These are phyloP conservation scores for Alternaria rosae DNA, from an alignment of 2,329 filamentous ascomycete genomes.

Conservation along the genomic window DNA sequence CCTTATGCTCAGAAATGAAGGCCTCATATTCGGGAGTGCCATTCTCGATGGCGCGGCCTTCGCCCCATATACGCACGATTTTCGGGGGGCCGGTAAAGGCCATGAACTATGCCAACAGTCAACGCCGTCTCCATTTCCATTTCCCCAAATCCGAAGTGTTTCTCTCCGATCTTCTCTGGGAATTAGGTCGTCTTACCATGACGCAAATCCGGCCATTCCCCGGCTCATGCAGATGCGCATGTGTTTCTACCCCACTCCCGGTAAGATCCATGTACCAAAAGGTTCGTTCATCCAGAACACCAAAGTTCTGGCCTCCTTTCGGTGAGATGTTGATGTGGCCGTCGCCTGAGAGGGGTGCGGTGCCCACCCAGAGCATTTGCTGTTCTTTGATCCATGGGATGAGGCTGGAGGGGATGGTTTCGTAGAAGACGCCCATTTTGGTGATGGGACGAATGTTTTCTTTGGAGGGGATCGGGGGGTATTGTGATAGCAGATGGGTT, in stretches of 20 bases:
- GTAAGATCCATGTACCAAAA: conserved; percentile 58
- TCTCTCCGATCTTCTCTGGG: no score
- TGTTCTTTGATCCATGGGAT: conserved; percentile 55
- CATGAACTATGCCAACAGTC: conserved; percentile 43
- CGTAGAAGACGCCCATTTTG: conserved; percentile 54
- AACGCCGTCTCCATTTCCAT: no score
- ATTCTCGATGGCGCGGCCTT: conserved; percentile 49
- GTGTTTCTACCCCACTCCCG: conserved; percentile 55
- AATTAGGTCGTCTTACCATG: conserved; percentile 23
- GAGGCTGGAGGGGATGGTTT: conserved; percentile 51
- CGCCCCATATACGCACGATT: conserved; percentile 55
- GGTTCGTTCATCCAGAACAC: conserved; percentile 34
- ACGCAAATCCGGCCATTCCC: conserved; percentile 54
- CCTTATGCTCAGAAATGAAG: conserved; percentile 45
- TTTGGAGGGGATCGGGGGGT: background rate
- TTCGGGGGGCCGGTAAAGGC: conserved; percentile 53
- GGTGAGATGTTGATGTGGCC: conserved; percentile 58
- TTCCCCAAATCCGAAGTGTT: no score
- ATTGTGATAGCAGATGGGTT: background rate
- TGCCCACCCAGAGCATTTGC: conserved; percentile 54
- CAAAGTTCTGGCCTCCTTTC: conserved; percentile 53
- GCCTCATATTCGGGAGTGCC: conserved; percentile 43
- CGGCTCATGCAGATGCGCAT: conserved; percentile 52
- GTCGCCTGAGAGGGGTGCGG: conserved; percentile 49
- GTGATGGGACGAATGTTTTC: background rate